Evolutionary conservation across 2,329 filamentous ascomycete genomes (phyloP), one percentile per base, ranked within the genome.

Genomic region (Trichophyton mentagrophytes): DNA sequence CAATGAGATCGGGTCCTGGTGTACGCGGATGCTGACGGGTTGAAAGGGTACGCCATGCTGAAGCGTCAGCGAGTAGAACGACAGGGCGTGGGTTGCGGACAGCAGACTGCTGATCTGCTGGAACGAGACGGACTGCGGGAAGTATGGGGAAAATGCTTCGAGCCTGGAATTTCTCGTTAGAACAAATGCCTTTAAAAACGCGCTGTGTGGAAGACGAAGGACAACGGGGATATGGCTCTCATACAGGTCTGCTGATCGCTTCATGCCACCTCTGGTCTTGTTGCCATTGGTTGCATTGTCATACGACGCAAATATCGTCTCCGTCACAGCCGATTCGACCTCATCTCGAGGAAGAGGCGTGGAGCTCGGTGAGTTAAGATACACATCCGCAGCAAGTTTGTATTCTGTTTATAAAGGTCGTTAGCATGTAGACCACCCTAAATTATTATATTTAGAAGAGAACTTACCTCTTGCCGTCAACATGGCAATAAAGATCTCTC

Each of bases 231-330:
- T 30, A 5, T 15, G 38, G 8, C 3, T 33, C 20, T 72, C 77
- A 67, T 69, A 79, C 77, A 82, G 79, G 47, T 84, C 81, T 57
- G 78, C 78, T 9, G 83, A 82, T 66, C 78, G 81, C 68, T 82
- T 85, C 75, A 86, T 80, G 13, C 80, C 80, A 15, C 84, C 84
- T 65, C 84, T 77, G 17, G 78, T 83, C 64, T 78, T 77, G 66
- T 85, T 86, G 33, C 84, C 84, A 66, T 86, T 86, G 68, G 79
- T 85, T 20, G 84, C 83, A 64, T 83, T 84, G 67, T 86, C 84
- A 67, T 86, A 86, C 20, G 78, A 74, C 25, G 79, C 71, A 70
- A 83, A 78, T 17, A 81, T 79, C 42, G 79, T 75, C 7, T 74
- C 75, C 13, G 81, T 70, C 15, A 85, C 74, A 13, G 79, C 75